Percentiles rank a stretch among this genome's conserved stretches.
Conservation (phyloP, 768 basidiomycete genomes). For the Rhodotorula diobovata region DNA sequence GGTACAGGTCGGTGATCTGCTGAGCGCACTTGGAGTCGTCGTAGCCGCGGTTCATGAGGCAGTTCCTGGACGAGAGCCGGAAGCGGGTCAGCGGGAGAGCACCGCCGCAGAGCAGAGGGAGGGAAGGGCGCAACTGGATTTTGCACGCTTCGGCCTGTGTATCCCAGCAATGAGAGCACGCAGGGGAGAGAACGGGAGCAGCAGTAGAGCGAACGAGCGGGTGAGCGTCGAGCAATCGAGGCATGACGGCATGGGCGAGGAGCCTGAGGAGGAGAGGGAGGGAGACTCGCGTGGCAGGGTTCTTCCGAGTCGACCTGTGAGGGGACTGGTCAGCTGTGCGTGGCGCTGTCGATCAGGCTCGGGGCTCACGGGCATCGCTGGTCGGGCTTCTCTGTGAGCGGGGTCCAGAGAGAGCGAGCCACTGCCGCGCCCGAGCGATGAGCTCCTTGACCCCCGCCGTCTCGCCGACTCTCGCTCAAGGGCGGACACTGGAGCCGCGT, state of each 20-base stretch:
- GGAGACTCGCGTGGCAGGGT: background rate
- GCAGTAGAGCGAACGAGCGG: too few relatives aligned
- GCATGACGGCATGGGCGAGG: background rate
- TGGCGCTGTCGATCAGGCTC: too few relatives aligned
- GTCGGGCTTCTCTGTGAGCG: too few relatives aligned
- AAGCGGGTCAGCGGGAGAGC: background rate
- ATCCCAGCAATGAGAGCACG: background rate
- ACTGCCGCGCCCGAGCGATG: too few relatives aligned
- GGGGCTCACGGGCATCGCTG: background rate
- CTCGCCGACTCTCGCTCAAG: background rate
- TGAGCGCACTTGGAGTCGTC: slow-evolving; percentile 15
- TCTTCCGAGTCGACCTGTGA: background rate
- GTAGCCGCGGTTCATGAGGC: slow-evolving; percentile 18
- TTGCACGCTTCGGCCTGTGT: slow-evolving; percentile 33
- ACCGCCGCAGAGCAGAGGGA: background rate
- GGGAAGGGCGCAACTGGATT: slow-evolving; percentile 25
- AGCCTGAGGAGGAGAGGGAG: background rate
- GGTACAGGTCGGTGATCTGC: slow-evolving; percentile 4
- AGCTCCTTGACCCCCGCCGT: too few relatives aligned
- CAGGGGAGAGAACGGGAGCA: background rate
- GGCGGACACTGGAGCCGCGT: background rate
- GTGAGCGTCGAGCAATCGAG: background rate
- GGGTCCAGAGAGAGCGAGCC: background rate
- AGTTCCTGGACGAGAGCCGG: background rate
- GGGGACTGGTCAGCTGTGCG: too few relatives aligned